Evolutionary conservation across 176 grass and related monocot species (phyloP).

Genomic region (Bolboschoenus planiculmis): DNA sequence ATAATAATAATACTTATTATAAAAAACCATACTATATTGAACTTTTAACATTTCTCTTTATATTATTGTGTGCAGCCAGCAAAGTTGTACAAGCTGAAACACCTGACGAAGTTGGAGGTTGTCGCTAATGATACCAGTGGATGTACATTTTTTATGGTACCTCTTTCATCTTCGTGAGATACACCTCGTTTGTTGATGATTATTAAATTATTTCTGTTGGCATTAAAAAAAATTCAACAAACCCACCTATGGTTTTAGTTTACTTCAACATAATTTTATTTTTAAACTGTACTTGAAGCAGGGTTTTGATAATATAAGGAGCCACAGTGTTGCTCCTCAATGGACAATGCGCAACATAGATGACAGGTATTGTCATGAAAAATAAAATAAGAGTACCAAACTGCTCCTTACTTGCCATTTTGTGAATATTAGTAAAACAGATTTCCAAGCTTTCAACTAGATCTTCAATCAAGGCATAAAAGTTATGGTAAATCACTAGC

Average conservation of each 20-base stretch:
- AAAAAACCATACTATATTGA: background rate
- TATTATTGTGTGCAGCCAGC: slow-evolving; percentile 59
- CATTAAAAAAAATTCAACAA: slow-evolving; percentile 9
- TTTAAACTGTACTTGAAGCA: slow-evolving; percentile 27
- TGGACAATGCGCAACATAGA: slow-evolving; percentile 99
- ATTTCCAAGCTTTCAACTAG: background rate
- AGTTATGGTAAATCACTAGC: background rate
- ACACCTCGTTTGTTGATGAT: slow-evolving; percentile 5
- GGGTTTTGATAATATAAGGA: slow-evolving; percentile 98
- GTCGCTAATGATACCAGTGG: slow-evolving; percentile 91
- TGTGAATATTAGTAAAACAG: background rate
- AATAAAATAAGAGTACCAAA: background rate
- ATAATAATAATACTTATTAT: background rate
- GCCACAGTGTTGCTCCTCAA: slow-evolving; percentile 91
- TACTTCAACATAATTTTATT: slow-evolving; percentile 27
- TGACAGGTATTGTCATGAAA: slow-evolving; percentile 55
- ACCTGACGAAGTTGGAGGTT: slow-evolving; percentile 93
- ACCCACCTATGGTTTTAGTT: background rate
- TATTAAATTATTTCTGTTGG: slow-evolving; percentile 16
- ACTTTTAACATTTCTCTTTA: slow-evolving; percentile 9
- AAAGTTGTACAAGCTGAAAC: slow-evolving; percentile 97
- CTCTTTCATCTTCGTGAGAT: slow-evolving; percentile 2
- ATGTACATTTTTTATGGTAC: slow-evolving; percentile 99
- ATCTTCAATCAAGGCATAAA: background rate
- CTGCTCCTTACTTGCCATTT: background rate